Evolutionary conservation across 306 rosid species (phyloP).

Genomic region (Oemleria cerasiformis): DNA sequence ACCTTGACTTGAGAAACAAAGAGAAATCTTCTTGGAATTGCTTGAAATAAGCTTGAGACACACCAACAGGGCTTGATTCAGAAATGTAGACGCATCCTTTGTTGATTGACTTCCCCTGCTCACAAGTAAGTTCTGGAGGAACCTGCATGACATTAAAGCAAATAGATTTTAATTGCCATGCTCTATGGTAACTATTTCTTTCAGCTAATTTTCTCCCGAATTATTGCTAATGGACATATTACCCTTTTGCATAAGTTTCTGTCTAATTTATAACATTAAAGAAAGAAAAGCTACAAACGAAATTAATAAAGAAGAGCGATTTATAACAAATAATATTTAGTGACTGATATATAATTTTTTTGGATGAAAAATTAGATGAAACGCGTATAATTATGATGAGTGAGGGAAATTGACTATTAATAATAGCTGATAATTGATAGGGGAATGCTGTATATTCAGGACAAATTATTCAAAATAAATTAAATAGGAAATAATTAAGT

Average conservation of each 20-base stretch:
- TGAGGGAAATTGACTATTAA: too few relatives aligned
- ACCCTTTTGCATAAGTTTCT: too few relatives aligned
- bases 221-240: too few relatives aligned
- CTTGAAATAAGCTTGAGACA: constrained; percentile 56
- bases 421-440: too few relatives aligned
- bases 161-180: not conserved
- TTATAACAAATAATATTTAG: too few relatives aligned
- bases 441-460: too few relatives aligned
- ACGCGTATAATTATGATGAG: too few relatives aligned
- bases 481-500: not conserved
- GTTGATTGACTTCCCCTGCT: constrained; percentile 56
- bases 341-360: too few relatives aligned
- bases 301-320: not conserved
- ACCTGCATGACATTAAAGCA: constrained; percentile 44
- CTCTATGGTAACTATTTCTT: not conserved
- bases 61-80: constrained; percentile 57
- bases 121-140: constrained; percentile 58
- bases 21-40: constrained; percentile 76
- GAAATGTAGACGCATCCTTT: constrained; percentile 66
- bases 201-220: too few relatives aligned
- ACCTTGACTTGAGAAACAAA: constrained; percentile 59
- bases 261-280: too few relatives aligned
- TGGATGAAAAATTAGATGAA: too few relatives aligned
- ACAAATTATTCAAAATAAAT: too few relatives aligned
- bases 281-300: not conserved